A percentile compares a stretch with the other conserved stretches of the same genome.
phyloP scores from a whole-genome alignment of 2,329 filamentous ascomycete genomes.

The Plectosphaerella plurivora region DNA sequence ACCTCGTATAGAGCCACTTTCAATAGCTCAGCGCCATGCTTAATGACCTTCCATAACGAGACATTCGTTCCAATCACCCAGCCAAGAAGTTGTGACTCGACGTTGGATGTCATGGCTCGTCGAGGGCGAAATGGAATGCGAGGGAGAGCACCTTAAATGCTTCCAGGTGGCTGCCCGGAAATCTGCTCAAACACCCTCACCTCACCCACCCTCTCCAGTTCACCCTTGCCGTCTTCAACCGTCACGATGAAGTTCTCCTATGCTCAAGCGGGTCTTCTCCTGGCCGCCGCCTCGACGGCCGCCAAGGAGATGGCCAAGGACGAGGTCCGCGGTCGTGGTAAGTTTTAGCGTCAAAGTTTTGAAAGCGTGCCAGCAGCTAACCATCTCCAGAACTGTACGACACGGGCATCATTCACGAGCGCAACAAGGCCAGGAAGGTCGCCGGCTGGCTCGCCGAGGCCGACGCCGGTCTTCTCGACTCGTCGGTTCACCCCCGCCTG shows the following conservation, averaged over 20 bases:
- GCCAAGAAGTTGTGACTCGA: too few relatives aligned
- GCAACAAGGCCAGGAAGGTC: constrained; percentile 12
- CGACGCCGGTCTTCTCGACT: constrained; percentile 15
- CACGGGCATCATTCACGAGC: constrained; percentile 10
- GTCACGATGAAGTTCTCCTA: constrained; percentile 10
- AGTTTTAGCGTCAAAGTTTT: not conserved
- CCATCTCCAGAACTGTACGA: constrained; percentile 13
- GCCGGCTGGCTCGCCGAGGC: constrained; percentile 16
- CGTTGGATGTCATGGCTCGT: too few relatives aligned
- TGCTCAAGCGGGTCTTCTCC: constrained; percentile 3
- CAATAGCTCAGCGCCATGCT: too few relatives aligned
- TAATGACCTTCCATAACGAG: too few relatives aligned
- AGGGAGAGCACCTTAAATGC: too few relatives aligned
- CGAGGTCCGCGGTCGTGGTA: constrained; percentile 7
- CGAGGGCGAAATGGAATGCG: too few relatives aligned
- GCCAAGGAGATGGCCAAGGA: constrained; percentile 11
- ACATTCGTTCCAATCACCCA: too few relatives aligned
- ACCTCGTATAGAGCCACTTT: too few relatives aligned
- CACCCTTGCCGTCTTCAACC: too few relatives aligned
- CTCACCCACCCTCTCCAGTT: too few relatives aligned
- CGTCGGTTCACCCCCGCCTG: constrained; percentile 15
- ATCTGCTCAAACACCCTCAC: too few relatives aligned
- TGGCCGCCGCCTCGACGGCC: constrained; percentile 5
- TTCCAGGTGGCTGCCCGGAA: too few relatives aligned
- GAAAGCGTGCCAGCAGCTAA: not conserved